Percentiles rank a stretch among this genome's conserved stretches.
phyloP scores from a whole-genome alignment of 352 stramenopile species.

The Chrysophaeum taylorii region DNA sequence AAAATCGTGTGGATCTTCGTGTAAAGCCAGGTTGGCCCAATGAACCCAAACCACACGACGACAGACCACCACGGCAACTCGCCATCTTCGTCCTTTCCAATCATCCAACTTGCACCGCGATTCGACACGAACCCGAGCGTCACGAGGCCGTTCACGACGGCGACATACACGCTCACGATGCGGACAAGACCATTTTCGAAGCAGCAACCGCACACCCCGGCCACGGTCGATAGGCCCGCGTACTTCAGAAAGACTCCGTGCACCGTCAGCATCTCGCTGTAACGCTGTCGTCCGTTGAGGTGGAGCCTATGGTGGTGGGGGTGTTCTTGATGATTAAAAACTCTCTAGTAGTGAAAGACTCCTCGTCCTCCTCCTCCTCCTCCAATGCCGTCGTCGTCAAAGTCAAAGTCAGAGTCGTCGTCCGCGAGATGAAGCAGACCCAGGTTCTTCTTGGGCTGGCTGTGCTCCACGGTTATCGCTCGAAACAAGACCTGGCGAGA shows the following conservation, averaged over 20 bases:
- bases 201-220: constrained; percentile 21
- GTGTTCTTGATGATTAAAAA: no score
- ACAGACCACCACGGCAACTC: constrained; percentile 53
- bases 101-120: constrained; percentile 40
- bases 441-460: no score
- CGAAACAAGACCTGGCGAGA: no score
- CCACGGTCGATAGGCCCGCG: constrained; percentile 47
- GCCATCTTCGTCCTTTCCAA: constrained; percentile 47
- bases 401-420: no score
- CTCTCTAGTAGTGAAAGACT: no score
- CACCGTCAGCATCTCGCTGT: constrained; percentile 59
- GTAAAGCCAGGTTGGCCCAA: constrained; percentile 48
- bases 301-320: no score
- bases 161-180: constrained; percentile 40
- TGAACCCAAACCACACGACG: constrained; percentile 50
- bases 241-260: constrained; percentile 58
- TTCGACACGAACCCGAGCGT: constrained; percentile 46
- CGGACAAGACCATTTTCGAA: constrained; percentile 17
- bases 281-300: no score
- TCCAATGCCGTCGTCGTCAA: no score
- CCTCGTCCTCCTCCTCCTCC: no score
- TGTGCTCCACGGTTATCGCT: no score
- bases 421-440: no score
- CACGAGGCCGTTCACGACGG: constrained; percentile 44
- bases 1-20: constrained; percentile 44